Percentiles rank a stretch among this genome's conserved stretches.
Evolutionary conservation across 2,329 filamentous ascomycete genomes (phyloP).

Genomic region (Cryphonectria japonica): DNA sequence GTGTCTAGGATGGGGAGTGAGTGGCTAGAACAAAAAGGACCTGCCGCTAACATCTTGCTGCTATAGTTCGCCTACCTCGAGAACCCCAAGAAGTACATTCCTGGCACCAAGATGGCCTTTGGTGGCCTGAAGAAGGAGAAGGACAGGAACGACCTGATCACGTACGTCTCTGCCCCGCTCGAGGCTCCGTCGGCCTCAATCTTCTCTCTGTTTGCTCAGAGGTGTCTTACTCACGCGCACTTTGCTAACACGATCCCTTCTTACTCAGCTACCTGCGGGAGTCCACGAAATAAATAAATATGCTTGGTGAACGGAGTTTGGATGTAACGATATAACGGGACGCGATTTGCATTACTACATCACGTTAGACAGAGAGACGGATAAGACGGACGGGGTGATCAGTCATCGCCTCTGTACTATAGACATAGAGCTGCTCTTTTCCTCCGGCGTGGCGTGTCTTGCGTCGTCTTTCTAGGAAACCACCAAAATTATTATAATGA

Average conservation of each 20-base stretch:
- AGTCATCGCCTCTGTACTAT: conserved; percentile 28
- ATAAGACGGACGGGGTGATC: conserved; percentile 21
- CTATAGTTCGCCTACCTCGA: conserved; percentile 89
- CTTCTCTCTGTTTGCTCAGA: neutral
- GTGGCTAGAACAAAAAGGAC: neutral
- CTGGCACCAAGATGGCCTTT: conserved; percentile 99
- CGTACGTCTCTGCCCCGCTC: conserved; percentile 60
- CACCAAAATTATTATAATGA: conserved; percentile 19
- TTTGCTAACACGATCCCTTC: conserved; percentile 13
- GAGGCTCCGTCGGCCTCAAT: neutral
- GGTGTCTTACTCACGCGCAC: neutral
- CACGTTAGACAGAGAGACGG: conserved; percentile 31
- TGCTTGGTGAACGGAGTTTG: conserved; percentile 16
- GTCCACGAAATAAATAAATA: conserved; percentile 65
- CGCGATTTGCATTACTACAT: conserved; percentile 33
- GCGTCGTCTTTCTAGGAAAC: conserved; percentile 22
- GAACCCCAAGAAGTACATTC: conserved; percentile 99
- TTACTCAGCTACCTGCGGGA: conserved; percentile 66
- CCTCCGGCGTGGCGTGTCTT: conserved; percentile 28
- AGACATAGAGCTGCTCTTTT: conserved; percentile 30
- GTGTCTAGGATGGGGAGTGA: neutral
- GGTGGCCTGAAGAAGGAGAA: conserved; percentile 99
- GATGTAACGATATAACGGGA: conserved; percentile 29
- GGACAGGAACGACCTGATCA: conserved; percentile 98
- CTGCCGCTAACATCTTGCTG: conserved; percentile 7